phyloP scores from a whole-genome alignment of 345 rosid genomes.

The Clarkia xantiana region DNA sequence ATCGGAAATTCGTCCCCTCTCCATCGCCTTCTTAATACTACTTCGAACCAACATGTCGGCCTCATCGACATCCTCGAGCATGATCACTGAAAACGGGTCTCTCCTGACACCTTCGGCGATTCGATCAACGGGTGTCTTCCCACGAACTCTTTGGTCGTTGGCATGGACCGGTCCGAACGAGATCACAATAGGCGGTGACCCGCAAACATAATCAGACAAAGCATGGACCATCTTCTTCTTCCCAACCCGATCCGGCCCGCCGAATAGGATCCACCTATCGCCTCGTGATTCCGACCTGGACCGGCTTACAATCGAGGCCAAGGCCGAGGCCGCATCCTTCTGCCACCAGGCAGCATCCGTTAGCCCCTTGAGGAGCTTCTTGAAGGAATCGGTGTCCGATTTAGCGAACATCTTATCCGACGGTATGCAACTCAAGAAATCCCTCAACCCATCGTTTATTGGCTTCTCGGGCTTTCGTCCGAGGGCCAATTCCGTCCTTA shows the following conservation, averaged over 20 bases:
- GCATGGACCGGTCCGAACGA: conserved; percentile 47
- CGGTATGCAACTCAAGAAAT: conserved; percentile 54
- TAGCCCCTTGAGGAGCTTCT: conserved; percentile 73
- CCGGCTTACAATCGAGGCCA: conserved; percentile 54
- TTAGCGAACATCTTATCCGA: conserved; percentile 20
- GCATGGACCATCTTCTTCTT: conserved; percentile 82
- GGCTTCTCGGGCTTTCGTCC: conserved; percentile 35
- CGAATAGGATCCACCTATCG: conserved; percentile 70
- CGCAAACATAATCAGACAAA: conserved; percentile 45
- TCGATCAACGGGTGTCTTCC: conserved; percentile 70
- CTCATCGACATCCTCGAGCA: conserved; percentile 82
- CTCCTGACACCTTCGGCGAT: conserved; percentile 70
- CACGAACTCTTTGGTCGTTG: conserved; percentile 39
- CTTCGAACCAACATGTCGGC: conserved; percentile 56
- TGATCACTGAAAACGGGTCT: conserved; percentile 64
- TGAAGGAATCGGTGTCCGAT: conserved; percentile 50
- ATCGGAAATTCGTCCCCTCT: conserved; percentile 80
- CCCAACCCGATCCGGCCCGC: conserved; percentile 78
- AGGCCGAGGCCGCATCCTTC: conserved; percentile 72
- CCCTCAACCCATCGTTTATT: conserved; percentile 28
- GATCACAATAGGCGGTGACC: conserved; percentile 39
- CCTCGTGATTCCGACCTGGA: conserved; percentile 58
- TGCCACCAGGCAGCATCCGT: conserved; percentile 86
- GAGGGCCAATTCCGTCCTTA: conserved; percentile 71
- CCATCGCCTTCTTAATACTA: conserved; percentile 78